These are phyloP conservation scores for Gastrolobium villosum DNA, from an alignment of 306 rosid species.

Conservation along the genomic window DNA sequence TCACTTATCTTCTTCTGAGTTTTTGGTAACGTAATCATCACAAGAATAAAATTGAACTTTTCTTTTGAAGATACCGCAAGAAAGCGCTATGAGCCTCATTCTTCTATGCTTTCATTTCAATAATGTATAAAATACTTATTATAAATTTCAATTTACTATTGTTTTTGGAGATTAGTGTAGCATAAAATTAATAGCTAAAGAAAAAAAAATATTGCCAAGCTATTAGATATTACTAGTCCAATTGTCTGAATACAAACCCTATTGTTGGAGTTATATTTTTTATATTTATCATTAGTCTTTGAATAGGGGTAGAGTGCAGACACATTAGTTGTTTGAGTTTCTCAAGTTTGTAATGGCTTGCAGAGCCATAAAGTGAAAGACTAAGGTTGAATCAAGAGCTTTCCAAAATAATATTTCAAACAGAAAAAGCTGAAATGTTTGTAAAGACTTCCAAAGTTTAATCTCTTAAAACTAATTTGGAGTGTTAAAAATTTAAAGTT, in stretches of 20 bases:
- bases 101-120: slow-evolving; percentile 21
- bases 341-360: slow-evolving; percentile 18
- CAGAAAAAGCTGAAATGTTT: slow-evolving; percentile 22
- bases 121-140: background rate
- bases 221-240: background rate
- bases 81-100: background rate
- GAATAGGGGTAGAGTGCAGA: slow-evolving; percentile 20
- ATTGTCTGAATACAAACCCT: background rate
- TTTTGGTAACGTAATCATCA: too few relatives aligned
- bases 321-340: background rate
- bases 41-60: too few relatives aligned
- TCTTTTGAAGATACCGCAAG: slow-evolving; percentile 22
- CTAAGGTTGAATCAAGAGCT: slow-evolving; percentile 14
- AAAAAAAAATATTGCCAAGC: slow-evolving; percentile 14
- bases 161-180: background rate
- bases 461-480: slow-evolving; percentile 39
- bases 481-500: slow-evolving; percentile 34
- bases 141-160: slow-evolving; percentile 18
- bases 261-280: slow-evolving; percentile 12
- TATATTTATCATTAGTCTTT: background rate
- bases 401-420: slow-evolving; percentile 14
- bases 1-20: too few relatives aligned
- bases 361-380: background rate
- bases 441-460: slow-evolving; percentile 7
- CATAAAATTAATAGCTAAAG: background rate